These are phyloP conservation scores for Alternaria sp. DNA, from an alignment of 2,329 filamentous ascomycete species.

Conservation along the genomic window DNA sequence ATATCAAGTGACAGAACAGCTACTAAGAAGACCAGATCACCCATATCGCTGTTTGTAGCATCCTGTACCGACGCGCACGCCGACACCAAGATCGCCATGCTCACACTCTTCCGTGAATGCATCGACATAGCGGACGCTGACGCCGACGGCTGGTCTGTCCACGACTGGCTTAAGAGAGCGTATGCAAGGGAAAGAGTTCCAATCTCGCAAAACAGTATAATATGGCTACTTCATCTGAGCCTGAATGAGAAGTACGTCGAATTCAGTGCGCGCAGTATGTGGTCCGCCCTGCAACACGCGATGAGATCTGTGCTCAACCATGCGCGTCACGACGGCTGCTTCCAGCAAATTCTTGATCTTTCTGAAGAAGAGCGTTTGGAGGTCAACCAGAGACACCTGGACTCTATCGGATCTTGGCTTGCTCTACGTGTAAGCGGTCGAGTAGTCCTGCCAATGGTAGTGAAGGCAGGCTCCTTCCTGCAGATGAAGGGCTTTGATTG, in stretches of 20 bases:
- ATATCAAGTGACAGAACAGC: not conserved
- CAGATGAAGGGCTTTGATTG: constrained; percentile 24
- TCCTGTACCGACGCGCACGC: constrained; percentile 1
- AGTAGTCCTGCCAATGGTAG: constrained; percentile 15
- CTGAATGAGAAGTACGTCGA: constrained; percentile 16
- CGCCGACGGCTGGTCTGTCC: constrained; percentile 18
- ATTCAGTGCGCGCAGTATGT: constrained; percentile 8
- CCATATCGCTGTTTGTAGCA: constrained; percentile 17
- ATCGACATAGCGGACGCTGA: constrained; percentile 15
- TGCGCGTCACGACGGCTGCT: not conserved
- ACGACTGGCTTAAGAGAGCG: constrained; percentile 21
- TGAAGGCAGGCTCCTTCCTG: constrained; percentile 16
- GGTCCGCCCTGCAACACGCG: constrained; percentile 19
- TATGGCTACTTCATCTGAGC: constrained; percentile 11
- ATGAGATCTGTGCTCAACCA: constrained; percentile 15
- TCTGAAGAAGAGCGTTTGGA: not conserved
- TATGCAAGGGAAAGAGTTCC: constrained; percentile 17
- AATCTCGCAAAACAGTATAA: constrained; percentile 22
- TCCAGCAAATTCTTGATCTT: not conserved
- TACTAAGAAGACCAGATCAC: constrained; percentile 6
- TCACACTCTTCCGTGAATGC: constrained; percentile 19
- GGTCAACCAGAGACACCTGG: not conserved
- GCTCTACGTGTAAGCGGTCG: constrained; percentile 12
- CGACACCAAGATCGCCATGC: constrained; percentile 19
- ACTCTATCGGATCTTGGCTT: constrained; percentile 9